Evolutionary conservation across 768 basidiomycete species (phyloP).

Genomic region (Lyophyllum atratum): DNA sequence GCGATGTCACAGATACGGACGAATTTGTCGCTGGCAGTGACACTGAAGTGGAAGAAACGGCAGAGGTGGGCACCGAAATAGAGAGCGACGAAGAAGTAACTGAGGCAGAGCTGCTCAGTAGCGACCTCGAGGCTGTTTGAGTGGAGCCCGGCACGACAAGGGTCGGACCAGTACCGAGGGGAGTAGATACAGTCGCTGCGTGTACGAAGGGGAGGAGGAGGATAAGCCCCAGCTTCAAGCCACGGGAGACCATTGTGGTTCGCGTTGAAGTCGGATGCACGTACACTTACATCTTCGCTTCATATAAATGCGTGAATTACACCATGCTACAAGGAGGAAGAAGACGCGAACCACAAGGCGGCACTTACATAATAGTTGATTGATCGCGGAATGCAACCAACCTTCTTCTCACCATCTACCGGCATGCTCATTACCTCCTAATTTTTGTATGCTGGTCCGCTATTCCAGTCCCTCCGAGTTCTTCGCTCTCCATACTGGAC

Average conservation of each 20-base stretch:
- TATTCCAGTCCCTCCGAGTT: not conserved
- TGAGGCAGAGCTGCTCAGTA: not conserved
- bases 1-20: too few species aligned
- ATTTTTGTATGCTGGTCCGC: not conserved
- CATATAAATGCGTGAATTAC: not conserved
- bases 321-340: constrained; percentile 1
- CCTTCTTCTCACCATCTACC: not conserved
- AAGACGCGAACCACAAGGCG: not conserved
- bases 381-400: not conserved
- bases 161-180: not conserved
- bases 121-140: not conserved
- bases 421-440: not conserved
- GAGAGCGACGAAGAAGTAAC: not conserved
- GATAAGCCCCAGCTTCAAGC: constrained; percentile 12
- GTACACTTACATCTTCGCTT: not conserved
- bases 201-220: constrained; percentile 13
- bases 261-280: not conserved
- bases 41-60: not conserved
- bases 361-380: not conserved
- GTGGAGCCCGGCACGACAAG: constrained; percentile 5
- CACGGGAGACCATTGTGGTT: constrained; percentile 13
- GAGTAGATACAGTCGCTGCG: constrained; percentile 5
- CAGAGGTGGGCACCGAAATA: constrained; percentile 2
- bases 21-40: too few species aligned
- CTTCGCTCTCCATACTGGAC: too few species aligned